Conservation (phyloP, 768 basidiomycete genomes). For the Crucibulum laeve region DNA sequence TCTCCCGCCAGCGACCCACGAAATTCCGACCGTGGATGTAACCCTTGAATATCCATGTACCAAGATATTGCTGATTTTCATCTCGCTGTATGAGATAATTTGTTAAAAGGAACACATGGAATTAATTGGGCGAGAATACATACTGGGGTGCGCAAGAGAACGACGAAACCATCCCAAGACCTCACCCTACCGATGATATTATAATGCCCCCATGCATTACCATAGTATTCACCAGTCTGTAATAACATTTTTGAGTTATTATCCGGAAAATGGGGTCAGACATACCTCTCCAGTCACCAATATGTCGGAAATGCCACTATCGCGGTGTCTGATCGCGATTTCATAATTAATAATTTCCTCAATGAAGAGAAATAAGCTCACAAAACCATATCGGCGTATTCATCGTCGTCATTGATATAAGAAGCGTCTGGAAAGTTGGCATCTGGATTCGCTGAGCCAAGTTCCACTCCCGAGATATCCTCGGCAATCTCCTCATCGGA, state of each 20-base stretch:
- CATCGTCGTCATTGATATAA: conserved; percentile 30
- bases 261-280: conserved; percentile 2
- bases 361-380: conserved; percentile 6
- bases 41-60: conserved; percentile 49
- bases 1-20: conserved; percentile 53
- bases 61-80: conserved; percentile 21
- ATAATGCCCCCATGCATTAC: conserved; percentile 46
- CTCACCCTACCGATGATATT: conserved; percentile 43
- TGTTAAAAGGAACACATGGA: conserved; percentile 2
- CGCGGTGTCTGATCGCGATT: conserved; percentile 16
- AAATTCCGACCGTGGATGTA: conserved; percentile 46
- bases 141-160: conserved; percentile 42
- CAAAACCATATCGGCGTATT: conserved; percentile 32
- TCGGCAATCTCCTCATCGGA: conserved; percentile 28
- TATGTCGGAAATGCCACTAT: conserved; percentile 44
- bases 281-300: conserved; percentile 47
- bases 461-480: conserved; percentile 13
- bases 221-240: conserved; percentile 38
- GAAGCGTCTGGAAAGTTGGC: neutral
- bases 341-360: neutral
- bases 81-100: conserved; percentile 24
- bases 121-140: conserved; percentile 10
- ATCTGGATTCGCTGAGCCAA: conserved; percentile 12
- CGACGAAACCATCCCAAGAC: conserved; percentile 47
- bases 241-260: neutral